phyloP scores from a whole-genome alignment of 179 eudicot species.

The Vitellaria paradoxa region DNA sequence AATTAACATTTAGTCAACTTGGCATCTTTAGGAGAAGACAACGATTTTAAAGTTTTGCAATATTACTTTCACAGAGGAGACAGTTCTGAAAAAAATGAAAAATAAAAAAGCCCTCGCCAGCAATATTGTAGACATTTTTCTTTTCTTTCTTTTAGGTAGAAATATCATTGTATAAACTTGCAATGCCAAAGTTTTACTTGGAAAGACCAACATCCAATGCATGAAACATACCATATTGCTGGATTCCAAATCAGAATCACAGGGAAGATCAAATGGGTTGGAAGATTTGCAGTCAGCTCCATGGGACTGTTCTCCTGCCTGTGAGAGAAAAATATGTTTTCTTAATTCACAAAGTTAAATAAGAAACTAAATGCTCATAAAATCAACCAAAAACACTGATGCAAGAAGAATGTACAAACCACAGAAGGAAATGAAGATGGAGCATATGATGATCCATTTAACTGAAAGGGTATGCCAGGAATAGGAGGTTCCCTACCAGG shows the following conservation, averaged over 20 bases:
- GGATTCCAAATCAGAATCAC: slow-evolving; percentile 47
- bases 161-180: background rate
- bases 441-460: slow-evolving; percentile 28
- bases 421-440: slow-evolving; percentile 22
- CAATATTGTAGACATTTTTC: background rate
- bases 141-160: background rate
- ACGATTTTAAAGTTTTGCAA: background rate
- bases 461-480: slow-evolving; percentile 32
- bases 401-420: background rate
- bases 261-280: slow-evolving; percentile 75
- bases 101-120: background rate
- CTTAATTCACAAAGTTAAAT: background rate
- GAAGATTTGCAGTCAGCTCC: slow-evolving; percentile 36
- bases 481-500: slow-evolving; percentile 28
- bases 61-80: background rate
- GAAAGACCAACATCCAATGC: background rate
- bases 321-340: slow-evolving; percentile 16
- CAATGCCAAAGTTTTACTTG: background rate
- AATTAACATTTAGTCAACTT: background rate
- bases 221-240: slow-evolving; percentile 51
- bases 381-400: background rate
- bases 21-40: background rate
- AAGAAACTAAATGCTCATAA: background rate
- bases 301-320: slow-evolving; percentile 42
- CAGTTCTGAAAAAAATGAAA: slow-evolving; percentile 4